phyloP scores from a whole-genome alignment of 352 stramenopile species.

The Pythium guiyangense region DNA sequence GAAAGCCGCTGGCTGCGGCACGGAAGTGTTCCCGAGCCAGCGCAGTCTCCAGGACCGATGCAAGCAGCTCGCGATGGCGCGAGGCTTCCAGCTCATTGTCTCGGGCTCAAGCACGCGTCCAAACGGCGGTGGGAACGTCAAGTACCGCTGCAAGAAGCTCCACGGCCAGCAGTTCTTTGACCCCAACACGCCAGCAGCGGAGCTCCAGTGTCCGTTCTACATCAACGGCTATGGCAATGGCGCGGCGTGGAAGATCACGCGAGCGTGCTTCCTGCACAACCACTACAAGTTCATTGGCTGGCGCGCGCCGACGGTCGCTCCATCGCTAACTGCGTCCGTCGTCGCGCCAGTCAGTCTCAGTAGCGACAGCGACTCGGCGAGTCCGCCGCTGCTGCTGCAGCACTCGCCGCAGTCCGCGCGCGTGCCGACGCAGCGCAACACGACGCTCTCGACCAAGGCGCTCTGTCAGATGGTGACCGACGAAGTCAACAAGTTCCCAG shows the following conservation, averaged over 20 bases:
- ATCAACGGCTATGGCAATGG: conserved; percentile 74
- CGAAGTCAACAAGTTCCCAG: conserved; percentile 58
- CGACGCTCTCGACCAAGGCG: conserved; percentile 74
- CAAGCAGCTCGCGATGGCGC: conserved; percentile 74
- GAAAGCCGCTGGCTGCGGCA: conserved; percentile 42
- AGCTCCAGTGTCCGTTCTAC: conserved; percentile 76
- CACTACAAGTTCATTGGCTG: conserved; percentile 85
- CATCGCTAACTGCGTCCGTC: neutral
- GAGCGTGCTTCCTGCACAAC: conserved; percentile 73
- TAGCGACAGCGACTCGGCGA: neutral
- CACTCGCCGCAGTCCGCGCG: neutral
- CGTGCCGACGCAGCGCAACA: conserved; percentile 56
- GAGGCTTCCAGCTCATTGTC: conserved; percentile 72
- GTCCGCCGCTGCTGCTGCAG: neutral
- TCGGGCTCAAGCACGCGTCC: conserved; percentile 56
- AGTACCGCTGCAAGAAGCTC: conserved; percentile 82
- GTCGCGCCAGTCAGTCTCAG: neutral
- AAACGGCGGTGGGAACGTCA: conserved; percentile 75
- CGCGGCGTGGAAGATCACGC: conserved; percentile 68
- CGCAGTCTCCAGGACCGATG: conserved; percentile 66
- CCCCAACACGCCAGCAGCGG: conserved; percentile 31
- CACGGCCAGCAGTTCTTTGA: conserved; percentile 78
- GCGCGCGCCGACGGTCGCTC: conserved; percentile 16
- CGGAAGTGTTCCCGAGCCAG: conserved; percentile 56
- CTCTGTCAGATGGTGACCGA: conserved; percentile 72